phyloP scores from a whole-genome alignment of 108 stramenopile species.

The Skeletonema menzelii region DNA sequence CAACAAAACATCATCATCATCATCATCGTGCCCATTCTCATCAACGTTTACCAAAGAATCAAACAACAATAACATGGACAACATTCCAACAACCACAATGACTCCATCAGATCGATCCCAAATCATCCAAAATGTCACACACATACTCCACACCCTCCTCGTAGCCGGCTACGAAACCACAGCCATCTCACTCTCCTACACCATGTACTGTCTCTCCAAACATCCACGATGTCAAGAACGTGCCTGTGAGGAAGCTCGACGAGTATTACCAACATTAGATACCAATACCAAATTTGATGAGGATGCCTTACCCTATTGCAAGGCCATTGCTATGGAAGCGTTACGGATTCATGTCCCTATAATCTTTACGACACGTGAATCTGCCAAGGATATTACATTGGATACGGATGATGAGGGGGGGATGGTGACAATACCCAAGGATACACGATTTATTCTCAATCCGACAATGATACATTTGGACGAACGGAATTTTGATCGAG shows the following conservation, averaged over 20 bases:
- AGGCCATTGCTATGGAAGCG: constrained; percentile 51
- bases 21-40: constrained; percentile 8
- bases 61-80: background rate
- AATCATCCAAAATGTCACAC: constrained; percentile 7
- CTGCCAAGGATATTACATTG: constrained; percentile 25
- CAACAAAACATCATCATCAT: background rate
- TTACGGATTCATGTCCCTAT: constrained; percentile 48
- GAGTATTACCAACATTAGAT: constrained; percentile 2
- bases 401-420: constrained; percentile 33
- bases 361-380: constrained; percentile 36
- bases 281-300: constrained; percentile 8
- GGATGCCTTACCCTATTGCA: constrained; percentile 41
- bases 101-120: background rate
- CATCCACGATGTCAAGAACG: constrained; percentile 37
- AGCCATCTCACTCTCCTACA: constrained; percentile 48
- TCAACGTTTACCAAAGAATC: background rate
- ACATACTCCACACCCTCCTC: constrained; percentile 35
- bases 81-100: background rate
- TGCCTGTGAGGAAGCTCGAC: constrained; percentile 16
- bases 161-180: constrained; percentile 67
- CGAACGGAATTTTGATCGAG: constrained; percentile 38
- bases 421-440: constrained; percentile 24
- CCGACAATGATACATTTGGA: constrained; percentile 49
- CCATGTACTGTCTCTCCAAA: constrained; percentile 46
- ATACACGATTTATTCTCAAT: constrained; percentile 40